Percentiles rank a stretch among this genome's conserved stretches.
phyloP scores from a whole-genome alignment of 768 basidiomycete species.

The Pisolithus sp. region DNA sequence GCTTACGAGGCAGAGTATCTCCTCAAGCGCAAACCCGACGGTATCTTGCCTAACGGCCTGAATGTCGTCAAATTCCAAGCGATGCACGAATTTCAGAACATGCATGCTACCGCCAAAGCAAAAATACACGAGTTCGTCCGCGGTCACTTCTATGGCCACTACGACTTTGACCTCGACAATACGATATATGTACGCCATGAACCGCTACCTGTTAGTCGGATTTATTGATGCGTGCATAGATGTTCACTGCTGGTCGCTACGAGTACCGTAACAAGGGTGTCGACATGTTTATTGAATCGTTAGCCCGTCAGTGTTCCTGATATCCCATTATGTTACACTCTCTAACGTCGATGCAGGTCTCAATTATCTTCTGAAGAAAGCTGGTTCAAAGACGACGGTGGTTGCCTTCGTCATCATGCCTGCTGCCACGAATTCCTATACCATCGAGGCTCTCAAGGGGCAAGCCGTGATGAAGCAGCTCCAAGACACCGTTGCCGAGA shows the following conservation, averaged over 20 bases:
- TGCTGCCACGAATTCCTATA: constrained; percentile 92
- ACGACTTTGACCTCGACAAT: constrained; percentile 92
- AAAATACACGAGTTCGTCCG: constrained; percentile 98
- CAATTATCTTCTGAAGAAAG: constrained; percentile 55
- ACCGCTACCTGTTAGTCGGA: background rate
- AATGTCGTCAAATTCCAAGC: constrained; percentile 99
- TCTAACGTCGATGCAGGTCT: constrained; percentile 30
- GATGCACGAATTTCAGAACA: constrained; percentile 98
- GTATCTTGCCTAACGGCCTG: constrained; percentile 93
- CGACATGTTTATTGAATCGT: constrained; percentile 97
- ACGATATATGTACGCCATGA: constrained; percentile 64
- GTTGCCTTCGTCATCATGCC: constrained; percentile 99
- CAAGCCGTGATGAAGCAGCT: constrained; percentile 98
- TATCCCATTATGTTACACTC: background rate
- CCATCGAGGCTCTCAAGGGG: constrained; percentile 93
- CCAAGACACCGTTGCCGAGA: constrained; percentile 91
- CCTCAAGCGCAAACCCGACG: constrained; percentile 95
- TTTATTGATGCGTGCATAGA: constrained; percentile 36
- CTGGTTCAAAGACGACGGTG: constrained; percentile 72
- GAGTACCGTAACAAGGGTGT: constrained; percentile 99
- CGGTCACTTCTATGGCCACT: constrained; percentile 97
- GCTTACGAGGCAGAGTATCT: constrained; percentile 96
- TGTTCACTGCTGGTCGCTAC: constrained; percentile 99
- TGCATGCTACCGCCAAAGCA: constrained; percentile 88
- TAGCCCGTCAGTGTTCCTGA: constrained; percentile 62